Conservation (phyloP, 345 rosid genomes). For the Aurinia saxatilis region DNA sequence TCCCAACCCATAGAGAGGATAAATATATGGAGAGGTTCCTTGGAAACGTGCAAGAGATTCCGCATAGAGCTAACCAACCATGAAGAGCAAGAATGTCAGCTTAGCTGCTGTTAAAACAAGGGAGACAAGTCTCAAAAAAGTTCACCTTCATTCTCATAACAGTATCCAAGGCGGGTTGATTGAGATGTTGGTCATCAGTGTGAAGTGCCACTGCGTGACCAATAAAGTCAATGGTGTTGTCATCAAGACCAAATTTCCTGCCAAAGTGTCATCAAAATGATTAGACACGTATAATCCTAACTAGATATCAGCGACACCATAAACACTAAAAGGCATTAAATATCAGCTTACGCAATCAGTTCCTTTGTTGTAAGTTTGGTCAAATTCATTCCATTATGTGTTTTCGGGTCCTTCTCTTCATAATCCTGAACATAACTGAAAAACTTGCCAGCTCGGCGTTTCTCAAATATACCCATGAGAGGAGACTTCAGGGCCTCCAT, state of each 20-base stretch:
- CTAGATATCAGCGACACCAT: not conserved
- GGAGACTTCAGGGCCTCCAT: conserved; percentile 93
- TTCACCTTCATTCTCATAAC: conserved; percentile 86
- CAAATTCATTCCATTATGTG: conserved; percentile 83
- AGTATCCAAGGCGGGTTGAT: conserved; percentile 66
- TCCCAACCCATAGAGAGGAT: conserved; percentile 89
- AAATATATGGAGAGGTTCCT: conserved; percentile 88
- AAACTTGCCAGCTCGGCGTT: conserved; percentile 88
- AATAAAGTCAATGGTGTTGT: conserved; percentile 79
- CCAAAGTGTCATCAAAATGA: not conserved
- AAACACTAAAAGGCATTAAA: not conserved
- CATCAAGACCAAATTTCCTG: conserved; percentile 88
- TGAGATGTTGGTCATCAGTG: conserved; percentile 61
- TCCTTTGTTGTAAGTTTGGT: conserved; percentile 75
- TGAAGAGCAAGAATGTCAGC: conserved; percentile 15
- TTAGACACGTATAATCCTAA: conserved; percentile 6
- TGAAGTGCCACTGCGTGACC: conserved; percentile 96
- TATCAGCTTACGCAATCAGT: conserved; percentile 56
- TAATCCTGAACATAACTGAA: conserved; percentile 91
- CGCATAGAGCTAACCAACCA: conserved; percentile 64
- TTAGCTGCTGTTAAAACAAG: not conserved
- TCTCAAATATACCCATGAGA: conserved; percentile 89
- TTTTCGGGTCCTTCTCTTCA: conserved; percentile 81
- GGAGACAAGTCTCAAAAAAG: not conserved
- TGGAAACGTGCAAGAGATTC: conserved; percentile 90